A percentile compares a stretch with the other conserved stretches of the same genome.
Evolutionary conservation across 805 yeast species (phyloP).

Genomic region (Candida michaelii): DNA sequence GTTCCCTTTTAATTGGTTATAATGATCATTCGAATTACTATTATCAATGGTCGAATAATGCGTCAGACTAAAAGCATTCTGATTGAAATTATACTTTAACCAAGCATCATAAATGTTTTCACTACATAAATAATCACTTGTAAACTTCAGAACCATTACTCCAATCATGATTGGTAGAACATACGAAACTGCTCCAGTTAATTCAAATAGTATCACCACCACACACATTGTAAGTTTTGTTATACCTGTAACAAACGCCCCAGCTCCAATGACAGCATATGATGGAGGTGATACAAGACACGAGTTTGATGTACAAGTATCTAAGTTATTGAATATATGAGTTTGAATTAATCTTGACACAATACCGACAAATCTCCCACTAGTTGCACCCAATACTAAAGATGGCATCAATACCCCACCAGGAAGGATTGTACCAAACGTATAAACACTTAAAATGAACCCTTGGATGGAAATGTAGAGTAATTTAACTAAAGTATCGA

Average conservation of each 20-base stretch:
- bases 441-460: conserved; percentile 59
- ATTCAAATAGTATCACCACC: conserved; percentile 77
- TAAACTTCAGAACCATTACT: conserved; percentile 70
- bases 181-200: conserved; percentile 83
- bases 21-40: neutral
- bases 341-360: conserved; percentile 49
- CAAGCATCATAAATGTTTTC: conserved; percentile 64
- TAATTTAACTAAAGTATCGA: conserved; percentile 26
- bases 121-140: conserved; percentile 60
- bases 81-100: conserved; percentile 32
- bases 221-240: conserved; percentile 78
- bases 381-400: conserved; percentile 58
- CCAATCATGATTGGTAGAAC: conserved; percentile 85
- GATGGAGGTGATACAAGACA: conserved; percentile 80
- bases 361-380: conserved; percentile 58
- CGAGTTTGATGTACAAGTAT: conserved; percentile 43
- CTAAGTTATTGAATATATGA: conserved; percentile 30
- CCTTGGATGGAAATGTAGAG: conserved; percentile 49
- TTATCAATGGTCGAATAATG: neutral
- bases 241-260: conserved; percentile 75
- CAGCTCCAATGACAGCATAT: conserved; percentile 87
- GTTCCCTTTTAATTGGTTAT: conserved; percentile 38
- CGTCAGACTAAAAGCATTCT: too few relatives aligned
- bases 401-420: conserved; percentile 70
- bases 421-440: conserved; percentile 68